Evolutionary conservation across 2,329 filamentous ascomycete genomes (phyloP), one percentile per base, ranked within the genome.

Genomic region (Trichoderma atroviride): DNA sequence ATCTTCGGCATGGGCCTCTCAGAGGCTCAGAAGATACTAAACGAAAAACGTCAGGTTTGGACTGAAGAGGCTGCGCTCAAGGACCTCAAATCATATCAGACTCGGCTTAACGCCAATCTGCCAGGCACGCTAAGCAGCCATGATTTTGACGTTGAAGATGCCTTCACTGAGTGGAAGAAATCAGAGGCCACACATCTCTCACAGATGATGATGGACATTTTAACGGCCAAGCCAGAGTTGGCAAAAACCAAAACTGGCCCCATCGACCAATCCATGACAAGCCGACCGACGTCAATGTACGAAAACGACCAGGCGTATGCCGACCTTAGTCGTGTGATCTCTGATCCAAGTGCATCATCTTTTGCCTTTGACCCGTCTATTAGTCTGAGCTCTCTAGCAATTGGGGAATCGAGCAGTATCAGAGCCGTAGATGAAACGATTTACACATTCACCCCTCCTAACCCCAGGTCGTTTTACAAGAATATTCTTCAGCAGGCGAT

Each of bases 41-140:
- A 97, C 79, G 87, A 89, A 60, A 88, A 97, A 79, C 92, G 91
- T 73, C 85, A 88, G 5, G 80, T 88, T 2, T 99, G 96, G 96
- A 97, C 93, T 0, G 94, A 97, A 77, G 93, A 95, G 77, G 93
- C 93, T 52, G 96, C 95, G 1, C 83, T 99, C 70, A 90, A 90
- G 74, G 96, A 99, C 78, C 86, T 98, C 74, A 99, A 99, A 80
- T 88, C 91, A 11, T 99, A 99, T 78, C 96, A 97, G 78, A 90
- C 93, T 72, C 91, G 95, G 71, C 84, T 99, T 68, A 96, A 91
- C 76, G 87, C 95, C 9, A 91, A 93, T 76, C 92, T 91, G 72
- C 85, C 88, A 57, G 92, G 88, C 70, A 94, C 95, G 0, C 80
- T 99, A 60, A 89, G 90, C 69, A 91, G 87, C 73, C 89, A 94